A percentile compares a stretch with the other conserved stretches of the same genome.
Conservation (phyloP, 2,329 filamentous ascomycete genomes). For the Ophiostoma quercus region DNA sequence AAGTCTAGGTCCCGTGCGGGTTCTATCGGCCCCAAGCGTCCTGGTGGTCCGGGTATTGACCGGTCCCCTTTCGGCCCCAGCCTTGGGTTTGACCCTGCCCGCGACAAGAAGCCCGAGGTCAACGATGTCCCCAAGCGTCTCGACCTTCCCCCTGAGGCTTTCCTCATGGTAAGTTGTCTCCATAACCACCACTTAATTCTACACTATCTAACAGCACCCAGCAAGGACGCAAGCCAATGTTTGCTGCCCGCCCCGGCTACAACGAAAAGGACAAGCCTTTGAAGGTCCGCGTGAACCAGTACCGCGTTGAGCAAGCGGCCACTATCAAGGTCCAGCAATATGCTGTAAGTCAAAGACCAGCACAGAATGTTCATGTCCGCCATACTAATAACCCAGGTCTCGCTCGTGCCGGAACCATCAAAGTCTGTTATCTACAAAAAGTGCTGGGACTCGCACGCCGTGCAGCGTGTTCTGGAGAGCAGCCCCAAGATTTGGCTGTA, state of each 20-base stretch:
- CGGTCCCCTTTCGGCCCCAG: constrained; percentile 25
- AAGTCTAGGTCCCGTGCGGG: constrained; percentile 13
- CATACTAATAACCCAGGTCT: constrained; percentile 46
- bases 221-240: constrained; percentile 31
- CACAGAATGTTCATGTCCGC: neutral
- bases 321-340: constrained; percentile 65
- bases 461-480: constrained; percentile 51
- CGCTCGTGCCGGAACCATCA: constrained; percentile 56
- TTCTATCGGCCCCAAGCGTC: neutral
- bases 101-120: constrained; percentile 26
- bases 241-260: constrained; percentile 48
- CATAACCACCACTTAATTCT: neutral
- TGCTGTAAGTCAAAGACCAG: constrained; percentile 56
- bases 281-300: constrained; percentile 49
- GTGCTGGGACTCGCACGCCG: constrained; percentile 63
- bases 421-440: constrained; percentile 65
- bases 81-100: constrained; percentile 44
- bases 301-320: constrained; percentile 25
- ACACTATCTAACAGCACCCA: constrained; percentile 21
- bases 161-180: constrained; percentile 36
- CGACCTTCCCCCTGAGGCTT: constrained; percentile 56
- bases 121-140: constrained; percentile 42
- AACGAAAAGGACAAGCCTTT: constrained; percentile 55
- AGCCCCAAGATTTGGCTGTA: constrained; percentile 52
- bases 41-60: neutral